Evolutionary conservation across 345 rosid species (phyloP).

Genomic region (Dipteronia sinensis): DNA sequence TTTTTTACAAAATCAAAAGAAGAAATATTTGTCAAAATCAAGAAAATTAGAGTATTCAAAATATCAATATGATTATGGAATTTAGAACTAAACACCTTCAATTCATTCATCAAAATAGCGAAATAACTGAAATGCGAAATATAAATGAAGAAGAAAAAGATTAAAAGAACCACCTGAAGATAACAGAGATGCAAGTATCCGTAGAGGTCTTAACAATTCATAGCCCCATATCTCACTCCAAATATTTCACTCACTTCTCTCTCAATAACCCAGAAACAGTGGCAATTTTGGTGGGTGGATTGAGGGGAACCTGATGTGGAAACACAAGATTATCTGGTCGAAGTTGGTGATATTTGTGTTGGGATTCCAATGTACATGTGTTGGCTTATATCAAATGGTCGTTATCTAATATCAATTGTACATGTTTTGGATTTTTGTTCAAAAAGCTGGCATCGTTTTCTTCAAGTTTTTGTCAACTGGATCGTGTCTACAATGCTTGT

Average conservation of each 20-base stretch:
- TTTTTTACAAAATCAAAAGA: too few relatives aligned
- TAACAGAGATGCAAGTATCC: conserved; percentile 65
- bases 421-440: not conserved
- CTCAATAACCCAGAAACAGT: not conserved
- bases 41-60: too few relatives aligned
- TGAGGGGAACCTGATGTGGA: too few relatives aligned
- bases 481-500: too few relatives aligned
- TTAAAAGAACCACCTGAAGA: conserved; percentile 48
- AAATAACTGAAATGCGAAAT: not conserved
- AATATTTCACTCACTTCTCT: not conserved
- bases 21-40: too few relatives aligned
- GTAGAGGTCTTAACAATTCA: conserved; percentile 53
- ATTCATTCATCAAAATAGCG: not conserved
- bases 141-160: not conserved
- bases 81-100: conserved; percentile 60
- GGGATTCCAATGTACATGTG: not conserved
- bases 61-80: too few relatives aligned
- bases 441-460: not conserved
- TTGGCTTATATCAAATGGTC: too few relatives aligned
- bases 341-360: too few relatives aligned
- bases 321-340: too few relatives aligned
- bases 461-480: not conserved
- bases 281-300: not conserved
- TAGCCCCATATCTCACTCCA: conserved; percentile 64
- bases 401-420: not conserved